Conservation (phyloP, 345 rosid genomes). For the Camelina laxa region DNA sequence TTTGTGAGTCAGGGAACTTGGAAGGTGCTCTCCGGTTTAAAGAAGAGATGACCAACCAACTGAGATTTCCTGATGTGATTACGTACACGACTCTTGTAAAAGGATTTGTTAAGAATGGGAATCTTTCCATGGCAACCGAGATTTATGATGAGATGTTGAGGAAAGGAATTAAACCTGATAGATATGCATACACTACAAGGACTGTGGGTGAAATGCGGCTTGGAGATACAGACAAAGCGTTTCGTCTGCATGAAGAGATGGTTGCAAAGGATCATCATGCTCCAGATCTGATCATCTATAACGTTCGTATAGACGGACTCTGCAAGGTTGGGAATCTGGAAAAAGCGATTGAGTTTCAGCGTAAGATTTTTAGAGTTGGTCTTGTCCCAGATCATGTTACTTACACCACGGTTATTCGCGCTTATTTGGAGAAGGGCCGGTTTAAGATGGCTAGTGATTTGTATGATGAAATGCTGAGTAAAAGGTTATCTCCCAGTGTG, state of each 20-base stretch:
- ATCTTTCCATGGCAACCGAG: slow-evolving; percentile 52
- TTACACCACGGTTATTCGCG: slow-evolving; percentile 65
- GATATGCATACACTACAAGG: slow-evolving; percentile 55
- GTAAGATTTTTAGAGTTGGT: slow-evolving; percentile 55
- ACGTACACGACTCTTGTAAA: slow-evolving; percentile 70
- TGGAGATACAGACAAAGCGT: slow-evolving; percentile 55
- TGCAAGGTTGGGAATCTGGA: slow-evolving; percentile 54
- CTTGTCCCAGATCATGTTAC: slow-evolving; percentile 68
- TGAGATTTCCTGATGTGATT: slow-evolving; percentile 60
- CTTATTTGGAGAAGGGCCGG: slow-evolving; percentile 55
- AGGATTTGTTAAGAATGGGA: slow-evolving; percentile 61
- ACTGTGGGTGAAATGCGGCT: slow-evolving; percentile 59
- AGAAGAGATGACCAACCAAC: slow-evolving; percentile 58
- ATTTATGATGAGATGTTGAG: slow-evolving; percentile 64
- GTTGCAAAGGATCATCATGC: slow-evolving; percentile 48
- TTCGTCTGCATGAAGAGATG: slow-evolving; percentile 69
- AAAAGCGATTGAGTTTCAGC: slow-evolving; percentile 54
- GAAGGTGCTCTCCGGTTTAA: slow-evolving; percentile 61
- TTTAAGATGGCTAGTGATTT: slow-evolving; percentile 57
- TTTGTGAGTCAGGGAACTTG: slow-evolving; percentile 64
- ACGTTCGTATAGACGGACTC: slow-evolving; percentile 60
- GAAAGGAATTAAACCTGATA: slow-evolving; percentile 61
- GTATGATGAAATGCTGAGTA: slow-evolving; percentile 58
- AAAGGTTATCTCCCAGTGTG: slow-evolving; percentile 59
- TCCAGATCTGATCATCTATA: slow-evolving; percentile 61